Percentiles rank a stretch among this genome's conserved stretches.
Evolutionary conservation across 495 filamentous ascomycete species (phyloP).

Genomic region (Corynascus novoguineensis): DNA sequence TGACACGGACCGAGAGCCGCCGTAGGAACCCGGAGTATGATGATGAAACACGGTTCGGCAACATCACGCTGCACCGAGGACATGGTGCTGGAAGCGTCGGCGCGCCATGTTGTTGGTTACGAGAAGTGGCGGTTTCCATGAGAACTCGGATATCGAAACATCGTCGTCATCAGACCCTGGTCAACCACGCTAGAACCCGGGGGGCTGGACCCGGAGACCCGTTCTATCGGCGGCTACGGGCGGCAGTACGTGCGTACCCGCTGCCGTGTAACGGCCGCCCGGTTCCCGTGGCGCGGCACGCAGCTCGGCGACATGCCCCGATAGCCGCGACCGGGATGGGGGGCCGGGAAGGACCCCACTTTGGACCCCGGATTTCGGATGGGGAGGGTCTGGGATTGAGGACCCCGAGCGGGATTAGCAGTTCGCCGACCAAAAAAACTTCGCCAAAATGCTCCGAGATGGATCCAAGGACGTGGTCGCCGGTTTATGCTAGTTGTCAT

Average conservation of each 20-base stretch:
- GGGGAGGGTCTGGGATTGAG: not conserved
- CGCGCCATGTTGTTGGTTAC: not conserved
- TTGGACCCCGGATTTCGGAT: not conserved
- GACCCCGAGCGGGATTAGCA: not conserved
- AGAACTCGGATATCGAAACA: not conserved
- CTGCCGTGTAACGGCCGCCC: not conserved
- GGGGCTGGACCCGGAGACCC: too few species aligned
- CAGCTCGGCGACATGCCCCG: constrained; percentile 5
- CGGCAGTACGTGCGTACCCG: not conserved
- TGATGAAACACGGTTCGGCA: not conserved
- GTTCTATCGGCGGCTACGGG: not conserved
- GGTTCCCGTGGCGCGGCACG: not conserved
- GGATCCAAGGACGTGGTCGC: not conserved
- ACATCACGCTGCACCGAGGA: not conserved
- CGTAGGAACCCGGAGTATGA: not conserved
- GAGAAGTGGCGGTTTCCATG: not conserved
- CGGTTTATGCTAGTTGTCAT: too few species aligned
- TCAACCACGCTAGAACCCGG: too few species aligned
- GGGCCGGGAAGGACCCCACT: not conserved
- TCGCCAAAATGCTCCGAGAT: not conserved
- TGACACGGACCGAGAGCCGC: not conserved
- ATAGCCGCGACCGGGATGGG: not conserved
- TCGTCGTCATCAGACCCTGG: not conserved
- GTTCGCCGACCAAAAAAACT: constrained; percentile 1
- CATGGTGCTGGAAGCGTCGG: not conserved